A percentile compares a stretch with the other conserved stretches of the same genome.
Evolutionary conservation across 305 asterid genomes (phyloP).

Genomic region (Fraxinus xanthoxyloides): DNA sequence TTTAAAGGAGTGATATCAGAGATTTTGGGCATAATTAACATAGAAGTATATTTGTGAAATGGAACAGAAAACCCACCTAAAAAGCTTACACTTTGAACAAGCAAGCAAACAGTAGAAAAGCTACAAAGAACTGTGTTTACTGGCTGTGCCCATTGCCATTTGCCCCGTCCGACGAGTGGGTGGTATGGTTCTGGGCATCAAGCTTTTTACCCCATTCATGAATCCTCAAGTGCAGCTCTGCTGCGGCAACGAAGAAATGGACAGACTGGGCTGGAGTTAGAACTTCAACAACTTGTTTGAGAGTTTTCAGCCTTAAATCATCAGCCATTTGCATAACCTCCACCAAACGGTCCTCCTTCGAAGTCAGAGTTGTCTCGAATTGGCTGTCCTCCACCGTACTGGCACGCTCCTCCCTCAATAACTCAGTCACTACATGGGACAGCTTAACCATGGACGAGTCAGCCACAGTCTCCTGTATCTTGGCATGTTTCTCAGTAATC

Average conservation of each 20-base stretch:
- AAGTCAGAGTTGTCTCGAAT: constrained; percentile 26
- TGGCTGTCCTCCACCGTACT: constrained; percentile 10
- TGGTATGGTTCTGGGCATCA: constrained; percentile 25
- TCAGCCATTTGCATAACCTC: constrained; percentile 47
- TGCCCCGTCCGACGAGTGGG: background rate
- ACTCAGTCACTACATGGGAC: constrained; percentile 40
- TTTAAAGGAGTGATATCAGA: no score
- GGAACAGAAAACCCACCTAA: background rate
- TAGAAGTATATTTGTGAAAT: background rate
- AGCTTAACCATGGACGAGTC: constrained; percentile 52
- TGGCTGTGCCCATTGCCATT: background rate
- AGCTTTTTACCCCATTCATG: constrained; percentile 71
- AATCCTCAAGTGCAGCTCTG: constrained; percentile 66
- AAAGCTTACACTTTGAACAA: background rate
- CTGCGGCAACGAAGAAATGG: constrained; percentile 74
- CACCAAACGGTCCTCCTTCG: constrained; percentile 44
- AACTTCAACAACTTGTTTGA: constrained; percentile 33
- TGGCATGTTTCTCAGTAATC: constrained; percentile 48
- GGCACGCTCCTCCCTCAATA: constrained; percentile 20
- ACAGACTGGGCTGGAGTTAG: constrained; percentile 50
- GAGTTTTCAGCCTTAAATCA: constrained; percentile 53
- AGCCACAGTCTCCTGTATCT: constrained; percentile 55
- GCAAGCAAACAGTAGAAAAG: background rate
- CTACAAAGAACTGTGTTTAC: background rate
- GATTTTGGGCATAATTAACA: no score